phyloP scores from a whole-genome alignment of 257 asterid species.

The Primulina huaijiensis region DNA sequence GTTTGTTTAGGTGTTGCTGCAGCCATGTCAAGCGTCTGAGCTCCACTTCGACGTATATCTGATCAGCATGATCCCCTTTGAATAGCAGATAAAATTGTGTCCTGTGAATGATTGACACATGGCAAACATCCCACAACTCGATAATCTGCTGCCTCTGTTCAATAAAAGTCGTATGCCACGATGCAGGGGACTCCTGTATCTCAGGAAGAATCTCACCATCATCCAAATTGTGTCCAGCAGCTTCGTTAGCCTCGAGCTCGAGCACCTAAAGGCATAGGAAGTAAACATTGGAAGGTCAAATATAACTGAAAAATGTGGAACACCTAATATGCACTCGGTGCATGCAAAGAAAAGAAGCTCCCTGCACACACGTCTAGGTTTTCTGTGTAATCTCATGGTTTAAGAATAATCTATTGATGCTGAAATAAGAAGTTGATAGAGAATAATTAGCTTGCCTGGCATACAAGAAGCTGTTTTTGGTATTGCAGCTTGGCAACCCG shows the following conservation, averaged over 20 bases:
- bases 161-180: slow-evolving; percentile 61
- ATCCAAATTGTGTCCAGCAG: slow-evolving; percentile 74
- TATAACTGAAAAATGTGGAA: background rate
- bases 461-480: slow-evolving; percentile 95
- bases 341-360: no score
- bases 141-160: slow-evolving; percentile 84
- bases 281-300: background rate
- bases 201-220: slow-evolving; percentile 45
- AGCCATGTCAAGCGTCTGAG: slow-evolving; percentile 88
- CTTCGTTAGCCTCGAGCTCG: slow-evolving; percentile 94
- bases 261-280: slow-evolving; percentile 54
- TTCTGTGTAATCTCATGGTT: background rate
- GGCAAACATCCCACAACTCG: slow-evolving; percentile 86
- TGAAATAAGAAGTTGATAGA: background rate
- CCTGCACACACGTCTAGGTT: background rate
- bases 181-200: slow-evolving; percentile 70
- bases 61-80: slow-evolving; percentile 85
- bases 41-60: slow-evolving; percentile 91
- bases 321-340: background rate
- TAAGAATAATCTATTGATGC: no score
- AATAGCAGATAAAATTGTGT: slow-evolving; percentile 83
- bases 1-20: slow-evolving; percentile 74
- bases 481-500: slow-evolving; percentile 97
- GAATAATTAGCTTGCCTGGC: slow-evolving; percentile 57
- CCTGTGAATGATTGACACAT: slow-evolving; percentile 85